Evolutionary conservation across 306 rosid genomes (phyloP).

Genomic region (Erythrophleum fordii): DNA sequence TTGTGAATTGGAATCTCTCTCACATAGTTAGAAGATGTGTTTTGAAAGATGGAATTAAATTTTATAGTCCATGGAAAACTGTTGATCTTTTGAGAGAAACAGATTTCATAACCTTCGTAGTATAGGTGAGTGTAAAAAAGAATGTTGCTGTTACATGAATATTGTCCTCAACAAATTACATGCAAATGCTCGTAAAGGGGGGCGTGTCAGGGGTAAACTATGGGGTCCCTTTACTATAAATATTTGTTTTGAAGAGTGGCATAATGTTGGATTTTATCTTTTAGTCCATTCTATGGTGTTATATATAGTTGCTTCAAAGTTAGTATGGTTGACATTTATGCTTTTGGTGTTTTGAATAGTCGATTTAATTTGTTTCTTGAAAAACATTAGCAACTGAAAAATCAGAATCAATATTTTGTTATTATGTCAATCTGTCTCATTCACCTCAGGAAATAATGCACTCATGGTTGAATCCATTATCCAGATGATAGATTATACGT

Average conservation of each 20-base stretch:
- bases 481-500: neutral
- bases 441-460: neutral
- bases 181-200: constrained; percentile 6
- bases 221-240: neutral
- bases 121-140: neutral
- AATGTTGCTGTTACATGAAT: neutral
- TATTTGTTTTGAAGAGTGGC: neutral
- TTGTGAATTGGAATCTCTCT: constrained; percentile 10
- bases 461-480: neutral
- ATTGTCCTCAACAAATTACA: neutral
- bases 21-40: constrained; percentile 9
- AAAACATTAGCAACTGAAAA: neutral
- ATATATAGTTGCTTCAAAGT: too few relatives aligned
- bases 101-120: neutral
- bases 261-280: neutral
- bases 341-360: neutral
- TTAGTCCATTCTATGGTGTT: neutral
- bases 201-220: constrained; percentile 8
- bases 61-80: constrained; percentile 12
- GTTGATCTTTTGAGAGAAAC: neutral
- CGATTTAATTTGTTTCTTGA: neutral
- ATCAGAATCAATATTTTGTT: neutral
- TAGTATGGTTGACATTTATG: neutral
- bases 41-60: constrained; percentile 21
- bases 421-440: neutral